Percentiles rank a stretch among this genome's conserved stretches.
phyloP scores from a whole-genome alignment of 768 basidiomycete species.

The Strobilomyces echinocephalus region DNA sequence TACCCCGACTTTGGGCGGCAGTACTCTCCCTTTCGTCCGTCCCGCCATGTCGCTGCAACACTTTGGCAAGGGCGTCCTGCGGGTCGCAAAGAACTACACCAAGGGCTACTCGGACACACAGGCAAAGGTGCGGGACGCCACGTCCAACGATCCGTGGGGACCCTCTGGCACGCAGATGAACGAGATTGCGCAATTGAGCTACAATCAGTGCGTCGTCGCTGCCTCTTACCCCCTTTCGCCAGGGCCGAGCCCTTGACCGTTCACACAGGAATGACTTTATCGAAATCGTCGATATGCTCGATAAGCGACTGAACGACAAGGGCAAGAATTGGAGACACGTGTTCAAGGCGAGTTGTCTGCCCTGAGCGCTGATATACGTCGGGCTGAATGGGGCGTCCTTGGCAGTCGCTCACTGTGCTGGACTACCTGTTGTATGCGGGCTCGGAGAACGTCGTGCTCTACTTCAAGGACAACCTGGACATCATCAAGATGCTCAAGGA shows the following conservation, averaged over 20 bases:
- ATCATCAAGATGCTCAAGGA: constrained; percentile 98
- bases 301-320: constrained; percentile 97
- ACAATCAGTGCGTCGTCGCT: constrained; percentile 73
- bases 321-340: constrained; percentile 99
- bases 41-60: constrained; percentile 56
- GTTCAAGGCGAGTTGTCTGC: constrained; percentile 69
- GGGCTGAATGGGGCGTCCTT: constrained; percentile 6
- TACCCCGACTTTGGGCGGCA: constrained; percentile 2
- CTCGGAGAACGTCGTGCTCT: constrained; percentile 96
- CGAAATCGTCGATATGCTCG: constrained; percentile 99
- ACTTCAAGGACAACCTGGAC: constrained; percentile 96
- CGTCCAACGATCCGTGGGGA: constrained; percentile 97
- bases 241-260: background rate
- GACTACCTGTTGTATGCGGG: constrained; percentile 96
- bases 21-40: background rate
- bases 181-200: constrained; percentile 94
- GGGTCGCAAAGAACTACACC: constrained; percentile 93
- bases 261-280: constrained; percentile 80
- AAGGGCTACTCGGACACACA: constrained; percentile 95
- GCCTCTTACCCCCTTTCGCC: too few species aligned
- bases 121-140: constrained; percentile 93
- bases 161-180: constrained; percentile 99
- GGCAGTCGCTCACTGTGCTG: constrained; percentile 81
- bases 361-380: background rate
- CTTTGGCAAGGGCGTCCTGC: constrained; percentile 78